Evolutionary conservation across 75 land plant species (phyloP).

Genomic region (Isoetes taiwanensis): DNA sequence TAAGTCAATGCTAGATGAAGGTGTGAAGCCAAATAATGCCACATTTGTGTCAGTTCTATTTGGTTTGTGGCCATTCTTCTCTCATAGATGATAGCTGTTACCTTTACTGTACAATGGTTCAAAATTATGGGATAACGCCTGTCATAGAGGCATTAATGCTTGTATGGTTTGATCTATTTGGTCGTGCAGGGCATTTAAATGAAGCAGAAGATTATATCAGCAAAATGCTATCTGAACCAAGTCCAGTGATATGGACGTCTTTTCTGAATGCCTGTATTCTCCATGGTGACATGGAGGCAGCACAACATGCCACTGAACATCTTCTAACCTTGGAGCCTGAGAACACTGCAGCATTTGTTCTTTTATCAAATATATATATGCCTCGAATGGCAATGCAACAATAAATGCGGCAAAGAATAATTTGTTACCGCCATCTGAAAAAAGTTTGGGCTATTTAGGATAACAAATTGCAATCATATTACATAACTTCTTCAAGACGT

Average conservation of each 20-base stretch:
- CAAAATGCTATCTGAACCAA: conserved; percentile 15
- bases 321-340: conserved; percentile 29
- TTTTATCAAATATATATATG: conserved; percentile 27
- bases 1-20: conserved; percentile 8
- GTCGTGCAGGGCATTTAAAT: conserved; percentile 10
- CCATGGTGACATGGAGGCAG: conserved; percentile 30
- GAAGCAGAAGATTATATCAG: conserved; percentile 12
- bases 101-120: conserved; percentile 2
- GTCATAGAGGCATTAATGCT: conserved; percentile 4
- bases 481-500: too few relatives aligned
- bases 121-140: conserved; percentile 1
- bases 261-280: conserved; percentile 36
- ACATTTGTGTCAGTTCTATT: conserved; percentile 8
- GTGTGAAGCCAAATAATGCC: conserved; percentile 1
- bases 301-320: conserved; percentile 22
- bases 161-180: conserved; percentile 18
- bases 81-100: conserved; percentile 9
- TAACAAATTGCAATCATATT: too few relatives aligned
- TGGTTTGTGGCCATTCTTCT: conserved; percentile 12
- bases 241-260: conserved; percentile 9
- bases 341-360: conserved; percentile 39
- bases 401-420: too few relatives aligned
- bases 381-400: too few relatives aligned
- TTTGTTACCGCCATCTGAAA: too few relatives aligned
- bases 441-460: too few relatives aligned